Evolutionary conservation across 2,329 filamentous ascomycete genomes (phyloP), one percentile per base, ranked within the genome.

Genomic region (Uncinocarpus reesii): DNA sequence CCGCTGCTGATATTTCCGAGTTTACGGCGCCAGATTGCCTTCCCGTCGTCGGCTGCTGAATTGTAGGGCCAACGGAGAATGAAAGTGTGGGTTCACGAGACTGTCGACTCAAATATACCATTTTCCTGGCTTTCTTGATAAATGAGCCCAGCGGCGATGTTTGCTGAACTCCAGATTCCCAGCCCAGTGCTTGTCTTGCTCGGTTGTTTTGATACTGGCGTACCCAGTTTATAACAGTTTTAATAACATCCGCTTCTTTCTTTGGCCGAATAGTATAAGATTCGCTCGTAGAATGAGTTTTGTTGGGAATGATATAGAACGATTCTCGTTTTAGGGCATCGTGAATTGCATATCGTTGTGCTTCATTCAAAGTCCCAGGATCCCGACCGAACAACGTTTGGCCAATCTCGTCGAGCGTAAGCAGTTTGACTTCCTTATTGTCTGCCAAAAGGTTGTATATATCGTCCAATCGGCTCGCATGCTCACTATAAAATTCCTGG

Each of bases 221-320:
- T 18, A 79, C 66, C 79, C 79, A 82, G 13, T 63, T 58, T 11
- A 69, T 66, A 3, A 80, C 77, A 16, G 66, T 65, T 32, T 74
- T 65, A 7, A 79, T 64, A 11, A 67, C 60, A 15, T 64, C 57
- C 2, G 75, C 68, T 32, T 78, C 69, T 20, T 68, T 61, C 50
- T 72, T 75, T 4, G 77, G 73, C 18, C 75, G 68, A 16, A 82
- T 55, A 62, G 61, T 71, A 68, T 59, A 77, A 57, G 51, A 62
- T 42, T 63, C 59, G 7, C 60, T 56, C 26, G 68, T 65, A 2
- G 64, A 51, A 15, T 62, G 62, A 18, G 56, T 60, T 15, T 56
- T 57, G 38, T 67, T 64, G 28, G 57, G 55, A 18, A 63, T 57
- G 20, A 69, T 60, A 10, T 66, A 52, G 38, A 67, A 66, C 1